phyloP scores from a whole-genome alignment of 805 yeast species.

The Kregervanrija fluxuum region DNA sequence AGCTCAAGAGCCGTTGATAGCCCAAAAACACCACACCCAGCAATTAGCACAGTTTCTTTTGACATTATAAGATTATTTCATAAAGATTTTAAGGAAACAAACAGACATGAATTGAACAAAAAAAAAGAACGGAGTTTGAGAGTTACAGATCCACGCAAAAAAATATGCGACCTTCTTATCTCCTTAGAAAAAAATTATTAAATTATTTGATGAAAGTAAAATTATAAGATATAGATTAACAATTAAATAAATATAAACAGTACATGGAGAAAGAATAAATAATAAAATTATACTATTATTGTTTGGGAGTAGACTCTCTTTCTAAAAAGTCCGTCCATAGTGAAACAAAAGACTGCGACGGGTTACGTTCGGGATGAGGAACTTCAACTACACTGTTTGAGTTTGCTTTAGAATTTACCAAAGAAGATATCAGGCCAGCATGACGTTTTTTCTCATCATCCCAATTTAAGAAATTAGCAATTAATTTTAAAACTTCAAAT shows the following conservation, averaged over 20 bases:
- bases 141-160: too few species aligned
- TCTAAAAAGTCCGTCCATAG: slow-evolving; percentile 78
- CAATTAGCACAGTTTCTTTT: slow-evolving; percentile 13
- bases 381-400: slow-evolving; percentile 28
- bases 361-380: slow-evolving; percentile 18
- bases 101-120: too few species aligned
- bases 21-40: slow-evolving; percentile 39
- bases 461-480: slow-evolving; percentile 83
- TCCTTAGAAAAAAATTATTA: too few species aligned
- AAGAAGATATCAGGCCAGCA: slow-evolving; percentile 53
- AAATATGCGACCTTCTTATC: too few species aligned
- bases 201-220: too few species aligned
- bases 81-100: too few species aligned
- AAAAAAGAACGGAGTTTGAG: too few species aligned
- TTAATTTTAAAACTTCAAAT: slow-evolving; percentile 82
- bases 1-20: slow-evolving; percentile 34
- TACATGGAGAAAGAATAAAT: neutral
- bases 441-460: slow-evolving; percentile 69
- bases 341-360: slow-evolving; percentile 47
- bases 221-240: neutral
- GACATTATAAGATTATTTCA: neutral
- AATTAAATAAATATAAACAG: neutral
- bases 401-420: slow-evolving; percentile 14
- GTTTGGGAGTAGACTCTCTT: slow-evolving; percentile 47
- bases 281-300: neutral